Conservation (phyloP, 2,329 filamentous ascomycete genomes). For the Bimuria novae-zelandiae region DNA sequence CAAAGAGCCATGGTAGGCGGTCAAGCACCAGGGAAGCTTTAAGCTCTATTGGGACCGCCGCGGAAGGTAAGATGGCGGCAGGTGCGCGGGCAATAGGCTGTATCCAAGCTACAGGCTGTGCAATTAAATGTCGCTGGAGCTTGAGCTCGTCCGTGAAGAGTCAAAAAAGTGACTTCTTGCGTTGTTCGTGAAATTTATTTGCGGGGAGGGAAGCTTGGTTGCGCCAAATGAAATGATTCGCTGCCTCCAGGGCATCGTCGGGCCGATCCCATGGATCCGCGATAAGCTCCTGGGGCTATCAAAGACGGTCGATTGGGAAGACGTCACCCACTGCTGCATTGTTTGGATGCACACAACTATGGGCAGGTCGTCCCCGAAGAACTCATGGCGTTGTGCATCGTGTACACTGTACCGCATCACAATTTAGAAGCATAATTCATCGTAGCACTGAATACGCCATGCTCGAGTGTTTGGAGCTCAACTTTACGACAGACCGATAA, state of each 20-base stretch:
- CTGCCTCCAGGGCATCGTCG: conserved; percentile 30
- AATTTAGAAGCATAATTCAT: too few relatives aligned
- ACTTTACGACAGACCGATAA: conserved; percentile 10
- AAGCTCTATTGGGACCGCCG: conserved; percentile 34
- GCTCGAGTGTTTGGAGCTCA: neutral
- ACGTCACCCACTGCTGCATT: neutral
- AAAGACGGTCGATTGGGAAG: conserved; percentile 17
- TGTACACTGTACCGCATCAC: too few relatives aligned
- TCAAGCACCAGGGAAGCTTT: conserved; percentile 37
- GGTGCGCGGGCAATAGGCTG: conserved; percentile 24
- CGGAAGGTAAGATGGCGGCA: conserved; percentile 20
- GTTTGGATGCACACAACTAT: neutral
- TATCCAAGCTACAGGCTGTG: conserved; percentile 22
- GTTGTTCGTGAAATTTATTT: conserved; percentile 27
- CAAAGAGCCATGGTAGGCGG: conserved; percentile 48
- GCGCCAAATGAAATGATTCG: conserved; percentile 38
- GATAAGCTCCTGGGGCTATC: conserved; percentile 25
- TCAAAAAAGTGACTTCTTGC: conserved; percentile 27
- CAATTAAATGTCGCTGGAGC: conserved; percentile 40
- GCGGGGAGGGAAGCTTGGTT: conserved; percentile 41
- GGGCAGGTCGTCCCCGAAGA: neutral
- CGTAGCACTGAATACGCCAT: too few relatives aligned
- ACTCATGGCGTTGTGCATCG: too few relatives aligned
- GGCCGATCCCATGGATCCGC: conserved; percentile 33
- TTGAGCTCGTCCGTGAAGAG: conserved; percentile 34